Base-by-base conservation (phyloP, 495 filamentous ascomycete genomes). In the Talaromyces stipitatus region DNA sequence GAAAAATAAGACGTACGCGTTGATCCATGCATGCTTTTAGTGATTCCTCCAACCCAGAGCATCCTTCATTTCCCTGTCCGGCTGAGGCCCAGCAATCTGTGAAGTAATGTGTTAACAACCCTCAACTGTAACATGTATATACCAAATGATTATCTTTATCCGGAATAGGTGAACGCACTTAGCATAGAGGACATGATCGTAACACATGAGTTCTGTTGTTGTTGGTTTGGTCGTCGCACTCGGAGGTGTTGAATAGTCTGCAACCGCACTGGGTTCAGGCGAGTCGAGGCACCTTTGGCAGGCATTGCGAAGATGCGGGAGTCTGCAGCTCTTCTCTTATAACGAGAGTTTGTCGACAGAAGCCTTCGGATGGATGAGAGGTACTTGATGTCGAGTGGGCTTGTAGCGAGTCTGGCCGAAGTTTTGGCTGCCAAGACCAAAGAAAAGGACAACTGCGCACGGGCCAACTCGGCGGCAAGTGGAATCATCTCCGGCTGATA, bases 21-120 rank as follows among this genome's bases (percentile, higher is more conserved):
- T 79, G 79, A 73, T 98, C 94, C 94, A 97, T 97, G 79, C 94
- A 98, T n/a, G 81, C 73, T 57, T 91, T 82, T 66, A 98, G 75
- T 62, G 87, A 82, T 63, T 88, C 78, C 69, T 97, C 94, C 48
- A 97, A 68, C 26, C 78, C 82, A n/a, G 79, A 80, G 64, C 94
- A 98, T 22, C 88, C 91, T 36, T 84, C 77, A 0, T 80, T 72
- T 57, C 71, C 83, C 65, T 89, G 86, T 56, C 91, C 91, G 11
- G 87, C 78, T 1, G 92, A 96, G 2, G 94, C 94, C 94, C 94
- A 98, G 73, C 94, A 98, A 62, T 88, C 91, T 96, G 11, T 27
- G 29, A 46, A 16, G 23, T 43, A 43, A 28, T 54, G 54, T 57
- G 62, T 62, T 24, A 55, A 58, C 30, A 32, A 55, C 12, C 11